Conservation (phyloP, 1,139 yeast genomes). For the Scheffersomyces titani region DNA sequence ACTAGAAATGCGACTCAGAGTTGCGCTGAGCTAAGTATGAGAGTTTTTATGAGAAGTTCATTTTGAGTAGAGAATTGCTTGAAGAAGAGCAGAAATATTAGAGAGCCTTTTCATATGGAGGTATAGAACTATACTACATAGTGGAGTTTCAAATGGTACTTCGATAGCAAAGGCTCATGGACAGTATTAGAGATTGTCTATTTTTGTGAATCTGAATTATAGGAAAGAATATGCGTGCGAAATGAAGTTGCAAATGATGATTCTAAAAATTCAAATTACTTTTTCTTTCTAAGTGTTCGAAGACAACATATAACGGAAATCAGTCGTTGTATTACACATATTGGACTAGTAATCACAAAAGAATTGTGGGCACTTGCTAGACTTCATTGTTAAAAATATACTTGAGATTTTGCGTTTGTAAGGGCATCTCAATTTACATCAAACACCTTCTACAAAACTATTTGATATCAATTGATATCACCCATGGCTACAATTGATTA, state of each 20-base stretch:
- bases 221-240: no score
- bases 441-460: no score
- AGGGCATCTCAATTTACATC: neutral
- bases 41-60: neutral
- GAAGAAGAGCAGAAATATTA: no score
- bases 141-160: neutral
- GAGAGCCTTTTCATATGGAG: neutral
- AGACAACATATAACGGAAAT: neutral
- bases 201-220: no score
- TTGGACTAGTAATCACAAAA: neutral
- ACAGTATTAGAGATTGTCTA: no score
- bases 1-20: neutral
- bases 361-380: neutral
- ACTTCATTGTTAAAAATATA: no score
- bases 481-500: neutral
- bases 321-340: neutral
- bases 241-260: neutral
- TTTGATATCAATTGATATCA: neutral
- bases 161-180: no score
- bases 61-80: neutral
- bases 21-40: neutral
- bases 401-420: neutral
- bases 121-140: neutral
- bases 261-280: no score
- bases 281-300: neutral